These are phyloP conservation scores for Neurospora tetrasperma DNA, from an alignment of 495 filamentous ascomycete genomes.

Conservation along the genomic window DNA sequence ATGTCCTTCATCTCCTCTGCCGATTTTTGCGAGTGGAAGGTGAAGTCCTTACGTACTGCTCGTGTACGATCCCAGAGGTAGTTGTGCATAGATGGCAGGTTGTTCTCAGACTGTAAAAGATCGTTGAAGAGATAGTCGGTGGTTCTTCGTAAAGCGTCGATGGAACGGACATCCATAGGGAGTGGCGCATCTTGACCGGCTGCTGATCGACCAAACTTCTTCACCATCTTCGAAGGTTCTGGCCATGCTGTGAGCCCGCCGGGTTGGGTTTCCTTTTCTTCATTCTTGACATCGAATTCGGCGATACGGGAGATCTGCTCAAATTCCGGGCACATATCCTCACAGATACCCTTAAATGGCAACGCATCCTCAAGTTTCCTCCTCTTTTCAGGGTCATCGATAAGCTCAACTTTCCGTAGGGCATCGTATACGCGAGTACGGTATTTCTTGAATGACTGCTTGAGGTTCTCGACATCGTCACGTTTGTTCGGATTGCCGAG, in stretches of 20 bases:
- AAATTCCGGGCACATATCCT: conserved; percentile 89
- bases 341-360: conserved; percentile 77
- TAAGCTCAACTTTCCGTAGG: conserved; percentile 62
- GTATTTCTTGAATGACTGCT: conserved; percentile 48
- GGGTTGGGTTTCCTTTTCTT: conserved; percentile 36
- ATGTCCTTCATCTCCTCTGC: conserved; percentile 52
- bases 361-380: conserved; percentile 75
- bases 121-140: conserved; percentile 74
- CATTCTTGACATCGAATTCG: conserved; percentile 42
- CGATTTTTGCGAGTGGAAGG: conserved; percentile 62
- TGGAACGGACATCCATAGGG: conserved; percentile 84
- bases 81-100: conserved; percentile 61
- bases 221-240: conserved; percentile 46
- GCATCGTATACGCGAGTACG: conserved; percentile 56
- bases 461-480: conserved; percentile 32
- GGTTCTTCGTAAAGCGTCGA: conserved; percentile 59
- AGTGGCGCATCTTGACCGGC: conserved; percentile 87
- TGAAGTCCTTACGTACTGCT: conserved; percentile 88
- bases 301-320: conserved; percentile 74
- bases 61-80: conserved; percentile 93
- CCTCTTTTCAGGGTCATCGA: conserved; percentile 83
- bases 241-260: conserved; percentile 29
- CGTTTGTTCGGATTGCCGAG: conserved; percentile 31
- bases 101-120: conserved; percentile 53
- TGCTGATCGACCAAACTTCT: conserved; percentile 80